Evolutionary conservation across 345 rosid genomes (phyloP).

Genomic region (Brassica nigra): DNA sequence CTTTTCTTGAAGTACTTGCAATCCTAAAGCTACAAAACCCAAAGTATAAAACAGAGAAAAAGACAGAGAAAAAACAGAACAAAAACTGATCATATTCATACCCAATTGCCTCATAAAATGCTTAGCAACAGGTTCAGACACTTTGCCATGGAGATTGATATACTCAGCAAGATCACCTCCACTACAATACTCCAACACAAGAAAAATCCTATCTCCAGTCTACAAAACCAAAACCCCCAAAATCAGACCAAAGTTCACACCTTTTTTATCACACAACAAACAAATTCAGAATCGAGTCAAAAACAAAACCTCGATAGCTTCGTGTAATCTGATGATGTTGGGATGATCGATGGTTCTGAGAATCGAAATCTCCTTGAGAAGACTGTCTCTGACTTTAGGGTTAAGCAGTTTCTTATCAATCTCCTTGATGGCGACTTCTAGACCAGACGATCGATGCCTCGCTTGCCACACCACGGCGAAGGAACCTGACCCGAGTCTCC

Average conservation of each 20-base stretch:
- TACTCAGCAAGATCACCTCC: slow-evolving; percentile 86
- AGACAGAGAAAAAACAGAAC: background rate
- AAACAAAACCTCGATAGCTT: slow-evolving; percentile 53
- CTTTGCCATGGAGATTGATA: slow-evolving; percentile 64
- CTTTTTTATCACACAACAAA: background rate
- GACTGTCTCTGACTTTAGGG: slow-evolving; percentile 66
- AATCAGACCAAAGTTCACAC: background rate
- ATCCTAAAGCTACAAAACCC: slow-evolving; percentile 67
- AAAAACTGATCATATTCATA: slow-evolving; percentile 24
- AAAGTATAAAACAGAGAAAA: background rate
- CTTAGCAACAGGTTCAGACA: slow-evolving; percentile 66
- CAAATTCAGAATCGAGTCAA: background rate
- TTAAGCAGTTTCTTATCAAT: slow-evolving; percentile 65
- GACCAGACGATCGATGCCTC: slow-evolving; percentile 54
- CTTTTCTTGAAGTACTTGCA: slow-evolving; percentile 81
- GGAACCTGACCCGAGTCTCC: slow-evolving; percentile 71
- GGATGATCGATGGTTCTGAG: slow-evolving; percentile 82
- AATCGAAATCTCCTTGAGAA: slow-evolving; percentile 72
- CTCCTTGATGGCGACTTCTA: slow-evolving; percentile 72
- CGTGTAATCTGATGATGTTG: slow-evolving; percentile 53
- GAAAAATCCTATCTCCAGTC: slow-evolving; percentile 65
- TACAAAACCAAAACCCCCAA: slow-evolving; percentile 21
- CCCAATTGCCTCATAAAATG: slow-evolving; percentile 85
- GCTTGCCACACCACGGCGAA: slow-evolving; percentile 75
- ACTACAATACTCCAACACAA: slow-evolving; percentile 80